Evolutionary conservation across 805 yeast species (phyloP), one percentile per base, ranked within the genome.

Genomic region (Suhomyces faveliae): DNA sequence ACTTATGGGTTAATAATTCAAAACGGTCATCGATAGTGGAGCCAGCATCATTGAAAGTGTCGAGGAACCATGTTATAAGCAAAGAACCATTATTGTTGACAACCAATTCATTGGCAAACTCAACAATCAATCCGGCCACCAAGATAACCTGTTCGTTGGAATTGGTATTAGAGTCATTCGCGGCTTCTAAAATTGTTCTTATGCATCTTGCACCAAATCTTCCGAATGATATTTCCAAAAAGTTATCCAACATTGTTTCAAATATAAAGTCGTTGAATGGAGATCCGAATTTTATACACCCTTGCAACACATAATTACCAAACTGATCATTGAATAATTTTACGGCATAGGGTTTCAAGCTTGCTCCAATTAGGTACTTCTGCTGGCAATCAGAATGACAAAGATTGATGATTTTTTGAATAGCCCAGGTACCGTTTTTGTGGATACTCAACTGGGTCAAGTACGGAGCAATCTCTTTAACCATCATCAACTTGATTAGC

Each of bases 401-500:
- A 81, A 82, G 52, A 54, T 83, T 86, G 56, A 94, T 90, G 66
- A 94, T 85, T 67, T 92, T 94, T 67, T 94, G 99, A 20, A 96
- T 96, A 1, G 97, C 98, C 99, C 99, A 94, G 4, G 99, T 94
- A 52, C 99, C 99, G 65, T 94, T 94, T 62, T 94, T 94, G 70
- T 94, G 99, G 47, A 89, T 85, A 57, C 97, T 94, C 76, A 92
- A 85, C 57, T 89, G 95, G 1, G 97, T 88, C 53, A 94, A 73
- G 60, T 78, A 88, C 22, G 91, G 95, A 3, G 85, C 73, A 35
- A 95, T 80, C 53, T 80, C 80, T 58, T 85, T 81, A 47, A 94
- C 76, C 89, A 94, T 86, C 63, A 85, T 79, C 55, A 87, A 85
- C 60, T 89, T 88, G 48, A 90, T 76, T 3, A 84, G 74, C 15